Conservation (phyloP, 129 eudicot species). For the Artemisia annua region DNA sequence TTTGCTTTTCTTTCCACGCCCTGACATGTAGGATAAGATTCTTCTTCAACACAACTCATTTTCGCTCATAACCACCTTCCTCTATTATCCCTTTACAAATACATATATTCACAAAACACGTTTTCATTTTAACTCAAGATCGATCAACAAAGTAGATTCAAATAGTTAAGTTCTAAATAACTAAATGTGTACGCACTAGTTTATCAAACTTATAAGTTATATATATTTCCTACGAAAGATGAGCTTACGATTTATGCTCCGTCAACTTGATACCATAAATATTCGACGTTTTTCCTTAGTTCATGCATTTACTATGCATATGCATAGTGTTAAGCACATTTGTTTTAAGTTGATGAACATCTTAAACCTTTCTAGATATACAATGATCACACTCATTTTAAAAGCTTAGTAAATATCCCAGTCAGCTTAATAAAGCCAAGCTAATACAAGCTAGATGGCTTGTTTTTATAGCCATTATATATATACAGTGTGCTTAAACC, state of each 20-base stretch:
- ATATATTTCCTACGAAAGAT: not conserved
- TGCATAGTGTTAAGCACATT: no score
- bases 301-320: no score
- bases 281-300: not conserved
- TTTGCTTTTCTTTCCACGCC: constrained; percentile 24
- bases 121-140: not conserved
- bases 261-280: not conserved
- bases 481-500: not conserved
- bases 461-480: not conserved
- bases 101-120: not conserved
- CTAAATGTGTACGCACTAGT: not conserved
- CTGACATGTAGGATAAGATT: constrained; percentile 24
- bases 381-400: not conserved
- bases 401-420: not conserved
- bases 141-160: not conserved
- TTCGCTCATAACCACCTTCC: constrained; percentile 19
- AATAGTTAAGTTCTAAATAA: not conserved
- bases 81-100: not conserved
- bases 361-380: no score
- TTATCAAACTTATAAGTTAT: not conserved
- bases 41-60: constrained; percentile 30
- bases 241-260: not conserved
- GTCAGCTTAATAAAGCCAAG: not conserved
- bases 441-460: not conserved
- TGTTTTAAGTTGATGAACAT: no score